phyloP scores from a whole-genome alignment of 805 yeast species.

The Sungouiozyma ichnusensis region DNA sequence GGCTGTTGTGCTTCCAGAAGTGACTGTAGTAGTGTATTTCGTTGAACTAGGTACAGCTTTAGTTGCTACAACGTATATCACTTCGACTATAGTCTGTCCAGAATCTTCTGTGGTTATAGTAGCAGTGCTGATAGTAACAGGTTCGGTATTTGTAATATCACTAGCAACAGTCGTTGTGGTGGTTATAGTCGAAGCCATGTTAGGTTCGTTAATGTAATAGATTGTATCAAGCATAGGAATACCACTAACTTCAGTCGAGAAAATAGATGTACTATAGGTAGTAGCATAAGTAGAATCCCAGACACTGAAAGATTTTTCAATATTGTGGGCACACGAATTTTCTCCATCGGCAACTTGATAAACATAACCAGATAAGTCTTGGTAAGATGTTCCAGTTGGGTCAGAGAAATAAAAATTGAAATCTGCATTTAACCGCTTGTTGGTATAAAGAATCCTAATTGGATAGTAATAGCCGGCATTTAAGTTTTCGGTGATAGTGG shows the following conservation, averaged over 20 bases:
- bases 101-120: neutral
- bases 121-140: neutral
- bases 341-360: neutral
- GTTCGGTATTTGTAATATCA: neutral
- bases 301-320: neutral
- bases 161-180: neutral
- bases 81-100: neutral
- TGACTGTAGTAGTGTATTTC: neutral
- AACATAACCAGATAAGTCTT: neutral
- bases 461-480: neutral
- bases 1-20: neutral
- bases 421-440: neutral
- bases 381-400: neutral
- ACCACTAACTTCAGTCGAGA: neutral
- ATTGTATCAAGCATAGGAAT: neutral
- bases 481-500: neutral
- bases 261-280: neutral
- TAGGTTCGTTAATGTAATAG: neutral
- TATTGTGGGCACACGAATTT: neutral
- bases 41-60: neutral
- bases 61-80: neutral
- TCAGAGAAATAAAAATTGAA: neutral
- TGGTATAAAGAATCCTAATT: neutral
- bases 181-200: neutral
- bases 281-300: neutral